These are phyloP conservation scores for Fraxinus latifolia DNA, from an alignment of 305 asterid genomes.

Conservation along the genomic window DNA sequence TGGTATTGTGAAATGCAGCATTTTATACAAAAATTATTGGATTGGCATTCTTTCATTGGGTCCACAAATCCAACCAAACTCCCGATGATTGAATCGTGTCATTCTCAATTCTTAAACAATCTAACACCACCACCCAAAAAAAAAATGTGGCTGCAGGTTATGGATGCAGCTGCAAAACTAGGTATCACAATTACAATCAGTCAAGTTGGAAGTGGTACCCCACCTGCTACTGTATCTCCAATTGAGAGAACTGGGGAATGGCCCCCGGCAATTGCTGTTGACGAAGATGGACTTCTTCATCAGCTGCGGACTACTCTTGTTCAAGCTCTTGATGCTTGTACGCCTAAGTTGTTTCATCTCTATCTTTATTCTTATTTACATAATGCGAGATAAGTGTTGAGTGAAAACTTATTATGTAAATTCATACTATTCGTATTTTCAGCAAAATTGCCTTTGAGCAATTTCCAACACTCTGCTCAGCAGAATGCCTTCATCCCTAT, in stretches of 20 bases:
- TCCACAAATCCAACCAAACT: neutral
- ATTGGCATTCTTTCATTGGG: neutral
- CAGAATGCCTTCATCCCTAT: conserved; percentile 47
- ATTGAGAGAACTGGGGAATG: conserved; percentile 62
- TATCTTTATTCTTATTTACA: conserved; percentile 1
- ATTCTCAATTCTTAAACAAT: neutral
- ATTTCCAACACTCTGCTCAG: conserved; percentile 59
- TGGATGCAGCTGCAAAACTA: conserved; percentile 72
- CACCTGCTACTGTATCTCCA: conserved; percentile 51
- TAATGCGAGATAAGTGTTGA: conserved; percentile 11
- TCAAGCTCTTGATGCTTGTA: conserved; percentile 69
- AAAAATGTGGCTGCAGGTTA: conserved; percentile 44
- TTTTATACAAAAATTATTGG: neutral
- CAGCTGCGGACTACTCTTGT: conserved; percentile 73
- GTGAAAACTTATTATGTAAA: neutral
- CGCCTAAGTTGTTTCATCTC: conserved; percentile 34
- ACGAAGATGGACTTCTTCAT: conserved; percentile 82
- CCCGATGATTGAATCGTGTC: neutral
- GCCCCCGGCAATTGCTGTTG: conserved; percentile 80
- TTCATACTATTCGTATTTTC: conserved; percentile 28
- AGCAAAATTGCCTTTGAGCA: conserved; percentile 52
- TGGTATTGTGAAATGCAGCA: neutral
- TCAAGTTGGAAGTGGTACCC: conserved; percentile 74
- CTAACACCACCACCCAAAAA: neutral
- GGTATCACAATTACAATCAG: conserved; percentile 60